Evolutionary conservation across 306 rosid genomes (phyloP).

Genomic region (Erythrophleum fordii): DNA sequence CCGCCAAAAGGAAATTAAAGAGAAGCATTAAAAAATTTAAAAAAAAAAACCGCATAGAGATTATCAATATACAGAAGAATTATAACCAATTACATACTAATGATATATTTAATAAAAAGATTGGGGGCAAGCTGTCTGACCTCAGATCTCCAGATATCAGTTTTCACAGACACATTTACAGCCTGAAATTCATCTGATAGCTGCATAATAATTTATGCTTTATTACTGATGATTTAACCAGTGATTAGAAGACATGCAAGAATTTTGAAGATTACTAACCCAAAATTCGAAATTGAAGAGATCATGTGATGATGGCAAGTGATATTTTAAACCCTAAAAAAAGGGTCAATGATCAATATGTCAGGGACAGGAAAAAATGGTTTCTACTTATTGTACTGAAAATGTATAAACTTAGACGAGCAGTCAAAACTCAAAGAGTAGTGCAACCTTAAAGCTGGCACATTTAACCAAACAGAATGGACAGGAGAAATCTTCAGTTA

Average conservation of each 20-base stretch:
- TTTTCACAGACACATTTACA: slow-evolving; percentile 69
- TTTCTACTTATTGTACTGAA: slow-evolving; percentile 21
- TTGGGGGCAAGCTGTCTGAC: slow-evolving; percentile 50
- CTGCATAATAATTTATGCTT: slow-evolving; percentile 58
- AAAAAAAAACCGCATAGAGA: background rate
- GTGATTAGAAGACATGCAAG: slow-evolving; percentile 28
- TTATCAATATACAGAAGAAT: background rate
- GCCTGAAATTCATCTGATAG: slow-evolving; percentile 69
- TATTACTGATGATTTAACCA: slow-evolving; percentile 33
- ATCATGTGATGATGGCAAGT: slow-evolving; percentile 74
- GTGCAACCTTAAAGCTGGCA: slow-evolving; percentile 77
- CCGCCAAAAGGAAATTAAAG: background rate
- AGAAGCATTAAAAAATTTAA: too few relatives aligned
- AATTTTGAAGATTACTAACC: slow-evolving; percentile 63
- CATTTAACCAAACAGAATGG: slow-evolving; percentile 81
- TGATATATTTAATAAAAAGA: slow-evolving; percentile 8
- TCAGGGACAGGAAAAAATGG: slow-evolving; percentile 33
- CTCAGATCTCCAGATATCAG: slow-evolving; percentile 55
- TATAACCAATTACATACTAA: slow-evolving; percentile 18
- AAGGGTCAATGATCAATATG: slow-evolving; percentile 20
- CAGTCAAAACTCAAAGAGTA: slow-evolving; percentile 23
- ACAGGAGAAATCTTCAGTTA: slow-evolving; percentile 79
- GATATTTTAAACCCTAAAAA: slow-evolving; percentile 76
- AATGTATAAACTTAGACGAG: background rate
- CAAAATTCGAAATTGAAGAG: slow-evolving; percentile 79